A percentile compares a stretch with the other conserved stretches of the same genome.
phyloP scores from a whole-genome alignment of 2,329 filamentous ascomycete species.

The Diaporthe ampelina region DNA sequence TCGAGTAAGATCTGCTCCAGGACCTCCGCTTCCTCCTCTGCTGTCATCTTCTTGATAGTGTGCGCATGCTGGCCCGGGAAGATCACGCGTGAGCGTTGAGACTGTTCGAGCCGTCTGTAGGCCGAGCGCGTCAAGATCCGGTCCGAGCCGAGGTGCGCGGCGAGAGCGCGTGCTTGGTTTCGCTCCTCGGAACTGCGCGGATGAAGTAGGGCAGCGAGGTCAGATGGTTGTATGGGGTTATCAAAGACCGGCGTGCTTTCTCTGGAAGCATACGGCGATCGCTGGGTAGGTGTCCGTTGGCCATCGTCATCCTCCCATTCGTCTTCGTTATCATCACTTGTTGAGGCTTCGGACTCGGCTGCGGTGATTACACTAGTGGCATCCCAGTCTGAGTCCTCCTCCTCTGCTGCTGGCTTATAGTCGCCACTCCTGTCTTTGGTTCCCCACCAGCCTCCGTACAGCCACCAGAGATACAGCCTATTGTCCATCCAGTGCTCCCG shows the following conservation, averaged over 20 bases:
- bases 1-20: constrained; percentile 73
- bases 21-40: constrained; percentile 71
- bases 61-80: constrained; percentile 59
- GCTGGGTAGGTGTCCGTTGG: constrained; percentile 81
- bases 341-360: constrained; percentile 50
- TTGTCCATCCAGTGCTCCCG: constrained; percentile 79
- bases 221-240: constrained; percentile 73
- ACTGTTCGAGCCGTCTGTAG: constrained; percentile 77
- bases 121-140: constrained; percentile 85
- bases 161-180: constrained; percentile 84
- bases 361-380: constrained; percentile 85
- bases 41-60: constrained; percentile 60
- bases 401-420: constrained; percentile 75
- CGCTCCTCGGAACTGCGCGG: constrained; percentile 83
- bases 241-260: constrained; percentile 73
- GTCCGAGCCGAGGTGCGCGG: constrained; percentile 81
- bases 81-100: constrained; percentile 79
- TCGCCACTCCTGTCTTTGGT: constrained; percentile 84
- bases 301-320: constrained; percentile 58
- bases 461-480: constrained; percentile 88
- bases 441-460: constrained; percentile 86
- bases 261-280: constrained; percentile 60
- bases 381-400: constrained; percentile 58
- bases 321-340: constrained; percentile 45
- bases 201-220: constrained; percentile 85